Percentiles rank a stretch among this genome's conserved stretches.
Evolutionary conservation across 208 protist species (phyloP).

Genomic region (Crithidia fasciculata): DNA sequence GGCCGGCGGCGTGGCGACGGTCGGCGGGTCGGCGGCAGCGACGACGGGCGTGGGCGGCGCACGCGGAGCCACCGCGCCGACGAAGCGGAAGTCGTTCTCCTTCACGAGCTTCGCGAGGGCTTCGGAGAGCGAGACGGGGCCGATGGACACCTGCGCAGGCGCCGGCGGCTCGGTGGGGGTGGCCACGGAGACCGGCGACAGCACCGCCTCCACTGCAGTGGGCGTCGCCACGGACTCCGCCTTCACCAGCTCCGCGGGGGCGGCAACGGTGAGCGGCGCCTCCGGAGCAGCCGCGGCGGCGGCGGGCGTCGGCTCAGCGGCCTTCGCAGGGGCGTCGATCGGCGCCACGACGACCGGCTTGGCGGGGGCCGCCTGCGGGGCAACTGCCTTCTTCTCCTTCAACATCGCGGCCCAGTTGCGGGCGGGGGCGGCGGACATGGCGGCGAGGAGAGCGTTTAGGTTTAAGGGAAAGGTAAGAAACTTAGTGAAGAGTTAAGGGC

Average conservation of each 20-base stretch:
- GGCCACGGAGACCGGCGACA: slow-evolving; percentile 20
- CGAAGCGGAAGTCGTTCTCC: slow-evolving; percentile 29
- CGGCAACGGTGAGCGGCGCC: background rate
- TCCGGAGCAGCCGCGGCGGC: background rate
- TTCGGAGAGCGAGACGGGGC: slow-evolving; percentile 52
- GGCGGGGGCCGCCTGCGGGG: background rate
- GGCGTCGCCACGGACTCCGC: background rate
- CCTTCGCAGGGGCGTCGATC: background rate
- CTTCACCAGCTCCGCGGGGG: background rate
- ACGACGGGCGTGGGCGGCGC: background rate
- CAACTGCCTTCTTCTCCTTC: slow-evolving; percentile 53
- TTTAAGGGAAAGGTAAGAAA: no score
- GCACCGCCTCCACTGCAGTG: background rate
- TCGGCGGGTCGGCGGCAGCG: slow-evolving; percentile 6
- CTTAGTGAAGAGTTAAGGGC: no score
- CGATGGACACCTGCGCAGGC: slow-evolving; percentile 1
- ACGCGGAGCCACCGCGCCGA: slow-evolving; percentile 13
- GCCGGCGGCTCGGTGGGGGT: no score
- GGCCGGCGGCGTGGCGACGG: slow-evolving; percentile 7
- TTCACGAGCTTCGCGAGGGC: slow-evolving; percentile 38
- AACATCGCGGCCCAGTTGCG: slow-evolving; percentile 66
- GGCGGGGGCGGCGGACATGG: slow-evolving; percentile 70
- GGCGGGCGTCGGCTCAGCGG: background rate
- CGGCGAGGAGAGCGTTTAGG: no score
- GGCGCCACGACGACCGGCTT: slow-evolving; percentile 4